Base-by-base conservation (phyloP, 2,329 filamentous ascomycete genomes). In the Spiromastix sp. region DNA sequence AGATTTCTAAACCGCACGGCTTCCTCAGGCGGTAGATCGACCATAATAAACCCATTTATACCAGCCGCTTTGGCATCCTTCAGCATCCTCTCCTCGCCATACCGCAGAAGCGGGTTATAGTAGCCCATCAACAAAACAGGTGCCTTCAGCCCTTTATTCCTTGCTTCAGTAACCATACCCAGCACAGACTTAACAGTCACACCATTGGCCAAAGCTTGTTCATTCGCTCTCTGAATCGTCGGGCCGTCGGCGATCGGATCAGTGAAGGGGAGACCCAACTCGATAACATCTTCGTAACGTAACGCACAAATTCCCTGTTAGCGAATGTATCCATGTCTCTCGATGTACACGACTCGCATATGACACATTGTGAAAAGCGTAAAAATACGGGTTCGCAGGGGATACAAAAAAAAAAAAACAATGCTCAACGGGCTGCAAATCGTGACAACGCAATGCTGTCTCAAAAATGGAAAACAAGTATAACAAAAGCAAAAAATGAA, bases 221-320 rank as follows among this genome's bases (percentile, higher is more conserved):
- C 95, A 64, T 98, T 98, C 46, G 91, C 77, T 44, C 79, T 91
- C 67, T 98, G 91, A 48, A 98, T 96, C 4, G 87, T 95, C 22
- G 91, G 91, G 18, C 91, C 91, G 62, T 98, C 91, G 48, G 89
- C 91, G 61, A 96, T 96, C 39, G 91, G 91, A 59, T 98, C 91
- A 52, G 89, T 95, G 66, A 98, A 98, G 34, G 91, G 91, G 38
- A 94, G 79, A 44, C 89, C 91, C 48, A 98, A 77, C 63, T 98
- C 91, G 52, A 98, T 93, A 41, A 98, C 70, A 60, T 98, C 91
- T 85, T 27, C 42, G 48, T 38, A 30, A 34, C n/a, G 15, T 12
- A 34, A 19, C 32, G 32, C n/a, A n/a, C n/a, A n/a, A n/a, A n/a
- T n/a, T n/a, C n/a, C n/a, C n/a, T n/a, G n/a, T n/a, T n/a, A n/a